A percentile compares a stretch with the other conserved stretches of the same genome.
These are phyloP conservation scores for Schizosaccharomyces versatilis DNA, from an alignment of 1,139 yeast genomes.

Conservation along the genomic window DNA sequence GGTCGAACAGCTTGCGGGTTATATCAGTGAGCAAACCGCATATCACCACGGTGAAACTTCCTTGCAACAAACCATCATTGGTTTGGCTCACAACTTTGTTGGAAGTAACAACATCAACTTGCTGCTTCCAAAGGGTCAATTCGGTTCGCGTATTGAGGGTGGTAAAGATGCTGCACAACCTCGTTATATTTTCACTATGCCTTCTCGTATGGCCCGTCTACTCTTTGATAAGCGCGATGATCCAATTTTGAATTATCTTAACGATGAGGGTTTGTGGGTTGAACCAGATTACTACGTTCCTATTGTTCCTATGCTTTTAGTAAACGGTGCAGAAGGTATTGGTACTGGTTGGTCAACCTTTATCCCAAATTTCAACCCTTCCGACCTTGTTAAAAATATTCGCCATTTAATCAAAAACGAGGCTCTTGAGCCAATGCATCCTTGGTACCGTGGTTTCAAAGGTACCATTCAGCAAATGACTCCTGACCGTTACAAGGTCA, in stretches of 20 bases:
- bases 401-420: slow-evolving; percentile 53
- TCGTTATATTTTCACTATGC: slow-evolving; percentile 82
- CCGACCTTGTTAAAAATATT: slow-evolving; percentile 55
- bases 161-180: slow-evolving; percentile 98
- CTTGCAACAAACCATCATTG: slow-evolving; percentile 69
- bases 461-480: slow-evolving; percentile 43
- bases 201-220: slow-evolving; percentile 50
- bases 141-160: slow-evolving; percentile 92
- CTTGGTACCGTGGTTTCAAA: slow-evolving; percentile 94
- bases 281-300: slow-evolving; percentile 96
- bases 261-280: slow-evolving; percentile 82
- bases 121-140: slow-evolving; percentile 79
- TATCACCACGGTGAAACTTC: slow-evolving; percentile 93
- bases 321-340: slow-evolving; percentile 94
- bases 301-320: slow-evolving; percentile 72
- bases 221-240: slow-evolving; percentile 66
- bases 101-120: slow-evolving; percentile 80
- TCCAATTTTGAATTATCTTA: slow-evolving; percentile 53
- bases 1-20: slow-evolving; percentile 81
- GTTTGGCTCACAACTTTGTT: slow-evolving; percentile 82
- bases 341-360: slow-evolving; percentile 98
- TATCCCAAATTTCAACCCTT: slow-evolving; percentile 77
- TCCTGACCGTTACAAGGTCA: slow-evolving; percentile 46
- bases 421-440: slow-evolving; percentile 50
- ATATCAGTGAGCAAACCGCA: slow-evolving; percentile 70